Percentiles rank a stretch among this genome's conserved stretches.
These are phyloP conservation scores for Venustampulla echinocandica DNA, from an alignment of 495 filamentous ascomycete genomes.

Conservation along the genomic window DNA sequence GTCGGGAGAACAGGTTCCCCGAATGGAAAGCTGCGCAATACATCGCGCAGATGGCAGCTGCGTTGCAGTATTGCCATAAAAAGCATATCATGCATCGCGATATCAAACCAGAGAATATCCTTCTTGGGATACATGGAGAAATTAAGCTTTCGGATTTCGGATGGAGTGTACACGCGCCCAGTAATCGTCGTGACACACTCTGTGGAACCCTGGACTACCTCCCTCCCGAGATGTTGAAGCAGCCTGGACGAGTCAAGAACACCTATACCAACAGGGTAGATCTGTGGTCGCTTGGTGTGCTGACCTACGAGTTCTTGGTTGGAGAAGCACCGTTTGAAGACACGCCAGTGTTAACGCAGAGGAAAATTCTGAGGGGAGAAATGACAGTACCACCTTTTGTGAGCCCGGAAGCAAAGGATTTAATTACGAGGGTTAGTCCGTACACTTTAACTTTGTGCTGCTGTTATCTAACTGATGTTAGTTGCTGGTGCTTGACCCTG, in stretches of 20 bases:
- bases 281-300: constrained; percentile 87
- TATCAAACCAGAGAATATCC: constrained; percentile 98
- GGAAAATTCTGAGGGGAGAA: constrained; percentile 79
- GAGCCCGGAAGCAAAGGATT: constrained; percentile 79
- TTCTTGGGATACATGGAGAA: constrained; percentile 94
- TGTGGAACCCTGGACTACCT: constrained; percentile 97
- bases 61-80: constrained; percentile 83
- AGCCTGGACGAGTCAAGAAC: constrained; percentile 67
- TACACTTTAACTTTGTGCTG: not conserved
- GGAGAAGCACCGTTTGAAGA: constrained; percentile 97
- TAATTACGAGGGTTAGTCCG: constrained; percentile 74
- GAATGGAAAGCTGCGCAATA: constrained; percentile 97
- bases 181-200: constrained; percentile 88
- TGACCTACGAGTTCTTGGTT: constrained; percentile 94
- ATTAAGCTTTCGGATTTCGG: constrained; percentile 99
- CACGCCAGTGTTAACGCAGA: constrained; percentile 87
- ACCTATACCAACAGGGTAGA: constrained; percentile 94
- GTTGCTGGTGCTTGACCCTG: constrained; percentile 88
- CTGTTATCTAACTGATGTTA: constrained; percentile 27
- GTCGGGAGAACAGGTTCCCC: constrained; percentile 78
- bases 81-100: constrained; percentile 99
- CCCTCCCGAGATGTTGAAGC: constrained; percentile 93
- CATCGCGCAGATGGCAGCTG: constrained; percentile 96
- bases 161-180: constrained; percentile 96
- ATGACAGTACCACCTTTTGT: constrained; percentile 90